Evolutionary conservation across 176 grass and related monocot species (phyloP).

Genomic region (Saccharum officinarum): DNA sequence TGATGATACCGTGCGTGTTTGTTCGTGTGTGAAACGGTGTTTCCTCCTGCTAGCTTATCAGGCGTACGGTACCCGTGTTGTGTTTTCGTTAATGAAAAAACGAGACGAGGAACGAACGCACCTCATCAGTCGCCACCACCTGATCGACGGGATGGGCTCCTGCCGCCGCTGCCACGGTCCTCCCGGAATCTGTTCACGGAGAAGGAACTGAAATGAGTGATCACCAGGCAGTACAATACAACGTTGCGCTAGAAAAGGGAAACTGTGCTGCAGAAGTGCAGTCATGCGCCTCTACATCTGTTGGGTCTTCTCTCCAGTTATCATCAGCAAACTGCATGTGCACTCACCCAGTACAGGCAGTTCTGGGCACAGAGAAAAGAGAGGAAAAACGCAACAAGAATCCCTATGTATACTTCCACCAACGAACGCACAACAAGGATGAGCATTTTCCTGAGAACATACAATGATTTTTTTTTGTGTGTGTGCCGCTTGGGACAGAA

Average conservation of each 20-base stretch:
- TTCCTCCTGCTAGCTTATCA: no score
- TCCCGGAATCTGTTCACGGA: conserved; percentile 32
- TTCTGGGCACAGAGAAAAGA: not conserved
- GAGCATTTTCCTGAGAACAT: not conserved
- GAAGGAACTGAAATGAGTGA: conserved; percentile 9
- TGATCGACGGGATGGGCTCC: not conserved
- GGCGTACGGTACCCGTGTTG: no score
- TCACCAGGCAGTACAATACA: not conserved
- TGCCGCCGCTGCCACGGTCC: not conserved
- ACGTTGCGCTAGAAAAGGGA: not conserved
- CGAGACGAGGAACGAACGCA: not conserved
- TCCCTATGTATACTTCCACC: not conserved
- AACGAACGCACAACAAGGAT: not conserved
- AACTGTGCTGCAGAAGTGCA: not conserved
- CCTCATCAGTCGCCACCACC: not conserved
- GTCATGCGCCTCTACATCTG: not conserved
- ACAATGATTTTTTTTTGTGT: not conserved
- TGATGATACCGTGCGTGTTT: no score
- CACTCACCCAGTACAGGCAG: not conserved
- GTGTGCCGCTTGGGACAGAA: no score
- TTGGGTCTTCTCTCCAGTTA: not conserved
- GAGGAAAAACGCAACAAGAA: not conserved
- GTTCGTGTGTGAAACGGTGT: no score
- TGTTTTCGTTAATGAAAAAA: no score
- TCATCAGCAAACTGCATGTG: not conserved